These are phyloP conservation scores for Boletus rubescentipes DNA, from an alignment of 768 basidiomycete genomes.

Conservation along the genomic window DNA sequence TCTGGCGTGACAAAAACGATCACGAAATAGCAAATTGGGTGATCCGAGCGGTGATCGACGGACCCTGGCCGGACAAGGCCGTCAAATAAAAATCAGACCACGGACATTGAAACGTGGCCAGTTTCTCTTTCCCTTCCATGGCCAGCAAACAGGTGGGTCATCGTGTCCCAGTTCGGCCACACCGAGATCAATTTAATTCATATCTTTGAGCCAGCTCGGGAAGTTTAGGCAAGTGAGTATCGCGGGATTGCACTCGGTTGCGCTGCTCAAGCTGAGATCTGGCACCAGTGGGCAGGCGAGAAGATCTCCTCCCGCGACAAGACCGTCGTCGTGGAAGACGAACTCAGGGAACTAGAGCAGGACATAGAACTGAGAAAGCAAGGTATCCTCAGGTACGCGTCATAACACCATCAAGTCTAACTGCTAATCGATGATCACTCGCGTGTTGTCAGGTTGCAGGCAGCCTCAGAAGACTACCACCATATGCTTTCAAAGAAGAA, in stretches of 20 bases:
- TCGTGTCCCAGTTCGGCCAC: background rate
- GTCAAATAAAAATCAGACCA: conserved; percentile 20
- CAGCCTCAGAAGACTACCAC: conserved; percentile 72
- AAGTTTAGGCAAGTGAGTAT: conserved; percentile 69
- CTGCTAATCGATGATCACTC: background rate
- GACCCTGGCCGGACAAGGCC: conserved; percentile 12
- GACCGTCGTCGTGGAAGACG: conserved; percentile 64
- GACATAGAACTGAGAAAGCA: conserved; percentile 80
- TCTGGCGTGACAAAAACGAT: too few species aligned
- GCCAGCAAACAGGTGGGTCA: conserved; percentile 61
- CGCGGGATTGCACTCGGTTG: conserved; percentile 1
- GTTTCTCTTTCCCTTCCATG: conserved; percentile 39
- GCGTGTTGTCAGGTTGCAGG: conserved; percentile 52
- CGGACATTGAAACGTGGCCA: background rate
- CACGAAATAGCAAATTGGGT: background rate
- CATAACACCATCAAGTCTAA: background rate
- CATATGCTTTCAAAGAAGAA: conserved; percentile 74
- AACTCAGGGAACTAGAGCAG: conserved; percentile 77
- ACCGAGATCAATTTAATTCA: background rate
- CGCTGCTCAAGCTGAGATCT: conserved; percentile 20
- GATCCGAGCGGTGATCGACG: conserved; percentile 2
- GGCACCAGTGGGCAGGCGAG: conserved; percentile 79
- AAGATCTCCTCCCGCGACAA: conserved; percentile 84
- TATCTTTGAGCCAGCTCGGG: conserved; percentile 52
- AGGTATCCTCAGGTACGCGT: conserved; percentile 67